Conservation (phyloP, 805 yeast species). For the Metschnikowia noctiluminum region DNA sequence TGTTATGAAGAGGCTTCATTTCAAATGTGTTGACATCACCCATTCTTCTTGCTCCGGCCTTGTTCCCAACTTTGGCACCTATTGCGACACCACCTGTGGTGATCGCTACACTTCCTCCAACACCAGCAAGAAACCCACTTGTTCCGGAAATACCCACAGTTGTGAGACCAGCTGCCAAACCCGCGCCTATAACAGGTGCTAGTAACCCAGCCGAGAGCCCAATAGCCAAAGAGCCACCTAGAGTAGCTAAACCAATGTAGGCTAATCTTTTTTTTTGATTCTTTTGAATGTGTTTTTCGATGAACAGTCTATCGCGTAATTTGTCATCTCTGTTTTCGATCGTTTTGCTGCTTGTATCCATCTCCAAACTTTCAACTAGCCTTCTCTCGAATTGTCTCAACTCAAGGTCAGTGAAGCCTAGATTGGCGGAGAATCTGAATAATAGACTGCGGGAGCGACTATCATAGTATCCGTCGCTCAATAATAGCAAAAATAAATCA, state of each 20-base stretch:
- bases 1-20: conserved; percentile 87
- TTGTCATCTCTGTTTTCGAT: conserved; percentile 67
- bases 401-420: conserved; percentile 63
- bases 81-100: conserved; percentile 87
- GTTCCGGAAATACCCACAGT: conserved; percentile 96
- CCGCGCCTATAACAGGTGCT: conserved; percentile 98
- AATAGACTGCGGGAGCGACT: conserved; percentile 83
- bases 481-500: conserved; percentile 75
- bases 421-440: conserved; percentile 57
- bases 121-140: conserved; percentile 87
- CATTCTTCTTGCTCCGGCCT: conserved; percentile 80
- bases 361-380: conserved; percentile 83
- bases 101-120: conserved; percentile 93
- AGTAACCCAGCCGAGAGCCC: conserved; percentile 93
- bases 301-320: conserved; percentile 72
- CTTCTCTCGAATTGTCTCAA: conserved; percentile 86
- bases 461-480: conserved; percentile 86
- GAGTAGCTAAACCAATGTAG: conserved; percentile 90
- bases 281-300: conserved; percentile 67
- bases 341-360: conserved; percentile 53
- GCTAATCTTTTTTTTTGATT: conserved; percentile 66
- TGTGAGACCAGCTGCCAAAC: conserved; percentile 93
- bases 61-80: conserved; percentile 85
- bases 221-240: conserved; percentile 91
- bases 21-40: conserved; percentile 95